Evolutionary conservation across 192 early-diverging fungal species (phyloP).

Genomic region (Linderina pennispora): DNA sequence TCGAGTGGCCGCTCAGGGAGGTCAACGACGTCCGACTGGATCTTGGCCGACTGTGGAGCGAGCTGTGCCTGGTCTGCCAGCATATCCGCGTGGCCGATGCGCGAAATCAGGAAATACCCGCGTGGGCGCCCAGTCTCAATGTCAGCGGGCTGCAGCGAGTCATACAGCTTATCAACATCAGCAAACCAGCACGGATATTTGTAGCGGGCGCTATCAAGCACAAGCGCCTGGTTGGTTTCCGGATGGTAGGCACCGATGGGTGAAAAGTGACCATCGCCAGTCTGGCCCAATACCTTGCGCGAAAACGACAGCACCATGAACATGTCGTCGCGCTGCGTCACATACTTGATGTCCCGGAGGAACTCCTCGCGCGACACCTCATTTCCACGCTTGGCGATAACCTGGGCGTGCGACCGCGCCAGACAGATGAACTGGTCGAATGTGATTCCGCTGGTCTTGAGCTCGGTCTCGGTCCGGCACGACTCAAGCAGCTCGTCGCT

Average conservation of each 20-base stretch:
- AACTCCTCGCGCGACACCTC: conserved; percentile 70
- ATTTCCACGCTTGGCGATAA: conserved; percentile 65
- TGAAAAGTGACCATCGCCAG: conserved; percentile 93
- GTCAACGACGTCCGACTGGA: conserved; percentile 6
- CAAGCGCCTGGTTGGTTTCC: conserved; percentile 64
- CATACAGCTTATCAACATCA: conserved; percentile 63
- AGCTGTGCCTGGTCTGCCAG: not conserved
- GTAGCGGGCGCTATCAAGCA: conserved; percentile 85
- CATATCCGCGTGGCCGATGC: conserved; percentile 10
- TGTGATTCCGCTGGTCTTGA: conserved; percentile 81
- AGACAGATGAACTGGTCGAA: conserved; percentile 87
- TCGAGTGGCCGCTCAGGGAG: conserved; percentile 28
- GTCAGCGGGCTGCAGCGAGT: conserved; percentile 79
- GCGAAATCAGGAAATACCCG: conserved; percentile 80
- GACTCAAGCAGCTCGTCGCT: conserved; percentile 69
- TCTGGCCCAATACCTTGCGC: conserved; percentile 69
- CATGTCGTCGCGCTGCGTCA: conserved; percentile 61
- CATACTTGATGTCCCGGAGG: conserved; percentile 60
- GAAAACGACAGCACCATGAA: conserved; percentile 90
- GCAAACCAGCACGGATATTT: conserved; percentile 91
- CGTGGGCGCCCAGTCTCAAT: conserved; percentile 70
- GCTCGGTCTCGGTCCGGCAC: conserved; percentile 60
- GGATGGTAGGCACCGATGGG: conserved; percentile 83
- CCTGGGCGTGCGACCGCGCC: conserved; percentile 81
- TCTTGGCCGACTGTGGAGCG: not conserved